Percentiles rank a stretch among this genome's conserved stretches.
Conservation (phyloP, 2,329 filamentous ascomycete species). For the Calcarisporium arbuscula region DNA sequence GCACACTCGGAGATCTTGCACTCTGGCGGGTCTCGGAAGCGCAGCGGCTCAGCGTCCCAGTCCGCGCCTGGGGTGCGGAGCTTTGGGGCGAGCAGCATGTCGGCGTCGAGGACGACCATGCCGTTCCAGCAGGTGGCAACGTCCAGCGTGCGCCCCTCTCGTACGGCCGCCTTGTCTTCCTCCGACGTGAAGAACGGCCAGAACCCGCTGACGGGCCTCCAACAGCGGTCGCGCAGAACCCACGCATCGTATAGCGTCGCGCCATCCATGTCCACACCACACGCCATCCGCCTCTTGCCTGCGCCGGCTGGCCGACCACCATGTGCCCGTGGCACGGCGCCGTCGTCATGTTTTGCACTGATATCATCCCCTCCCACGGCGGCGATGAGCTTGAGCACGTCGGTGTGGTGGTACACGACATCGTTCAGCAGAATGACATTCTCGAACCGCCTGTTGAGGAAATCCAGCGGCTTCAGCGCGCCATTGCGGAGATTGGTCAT, state of each 20-base stretch:
- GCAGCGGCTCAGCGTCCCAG: slow-evolving; percentile 7
- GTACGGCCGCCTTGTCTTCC: slow-evolving; percentile 6
- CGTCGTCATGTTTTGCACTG: not conserved
- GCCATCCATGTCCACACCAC: slow-evolving; percentile 10
- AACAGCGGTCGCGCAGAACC: slow-evolving; percentile 10
- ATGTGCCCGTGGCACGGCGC: not conserved
- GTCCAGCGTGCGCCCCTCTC: slow-evolving; percentile 5
- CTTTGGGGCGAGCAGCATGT: slow-evolving; percentile 8
- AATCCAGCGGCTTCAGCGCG: slow-evolving; percentile 6
- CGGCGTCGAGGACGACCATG: slow-evolving; percentile 10
- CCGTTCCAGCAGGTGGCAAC: slow-evolving; percentile 10
- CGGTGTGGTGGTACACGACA: slow-evolving; percentile 10
- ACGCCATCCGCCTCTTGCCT: slow-evolving; percentile 9
- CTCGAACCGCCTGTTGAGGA: slow-evolving; percentile 8
- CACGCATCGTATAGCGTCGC: slow-evolving; percentile 10
- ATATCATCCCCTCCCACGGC: slow-evolving; percentile 9
- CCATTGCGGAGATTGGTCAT: slow-evolving; percentile 12
- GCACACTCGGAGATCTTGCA: slow-evolving; percentile 10
- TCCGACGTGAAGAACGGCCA: slow-evolving; percentile 9
- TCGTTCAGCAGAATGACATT: slow-evolving; percentile 9
- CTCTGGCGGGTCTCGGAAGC: slow-evolving; percentile 7
- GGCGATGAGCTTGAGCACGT: slow-evolving; percentile 8
- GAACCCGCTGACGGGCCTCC: slow-evolving; percentile 7
- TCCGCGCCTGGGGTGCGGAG: slow-evolving; percentile 3
- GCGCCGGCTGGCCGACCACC: not conserved